Percentiles rank a stretch among this genome's conserved stretches.
These are phyloP conservation scores for Periconia sp. DNA, from an alignment of 2,329 filamentous ascomycete species.

Conservation along the genomic window DNA sequence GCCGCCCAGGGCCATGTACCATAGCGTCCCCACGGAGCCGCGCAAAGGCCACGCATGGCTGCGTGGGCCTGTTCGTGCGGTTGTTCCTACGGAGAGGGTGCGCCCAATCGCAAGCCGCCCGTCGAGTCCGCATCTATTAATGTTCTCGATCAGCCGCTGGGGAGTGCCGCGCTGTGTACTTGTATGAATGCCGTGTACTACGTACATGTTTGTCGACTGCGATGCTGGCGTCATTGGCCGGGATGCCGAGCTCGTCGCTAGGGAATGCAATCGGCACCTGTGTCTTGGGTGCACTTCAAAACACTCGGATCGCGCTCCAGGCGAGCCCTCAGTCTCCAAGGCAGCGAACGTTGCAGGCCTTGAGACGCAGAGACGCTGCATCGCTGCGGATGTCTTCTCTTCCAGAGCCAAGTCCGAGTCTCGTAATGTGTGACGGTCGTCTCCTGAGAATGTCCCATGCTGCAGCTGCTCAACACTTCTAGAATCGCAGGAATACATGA, in stretches of 20 bases:
- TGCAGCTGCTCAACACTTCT: neutral
- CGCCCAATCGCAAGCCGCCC: neutral
- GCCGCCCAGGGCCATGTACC: too few relatives aligned
- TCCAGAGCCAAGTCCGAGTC: slow-evolving; percentile 33
- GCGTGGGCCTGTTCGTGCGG: neutral
- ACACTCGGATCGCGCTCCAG: too few relatives aligned
- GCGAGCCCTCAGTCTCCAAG: slow-evolving; percentile 10
- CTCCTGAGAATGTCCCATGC: neutral
- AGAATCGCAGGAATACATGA: slow-evolving; percentile 13
- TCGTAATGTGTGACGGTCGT: slow-evolving; percentile 17
- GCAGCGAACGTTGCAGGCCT: slow-evolving; percentile 25
- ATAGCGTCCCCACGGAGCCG: too few relatives aligned
- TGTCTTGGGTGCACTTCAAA: too few relatives aligned
- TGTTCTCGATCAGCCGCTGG: neutral
- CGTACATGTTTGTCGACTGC: too few relatives aligned
- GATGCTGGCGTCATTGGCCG: too few relatives aligned
- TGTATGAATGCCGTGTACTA: too few relatives aligned
- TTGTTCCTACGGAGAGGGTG: neutral
- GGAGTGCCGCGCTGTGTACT: slow-evolving; percentile 3
- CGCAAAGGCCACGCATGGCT: neutral
- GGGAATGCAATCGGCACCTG: too few relatives aligned
- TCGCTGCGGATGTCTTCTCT: slow-evolving; percentile 25
- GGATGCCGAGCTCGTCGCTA: too few relatives aligned
- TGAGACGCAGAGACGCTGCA: slow-evolving; percentile 28
- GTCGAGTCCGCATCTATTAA: slow-evolving; percentile 2